phyloP scores from a whole-genome alignment of 140 eudicot species.

The Ambrosia hybrid region DNA sequence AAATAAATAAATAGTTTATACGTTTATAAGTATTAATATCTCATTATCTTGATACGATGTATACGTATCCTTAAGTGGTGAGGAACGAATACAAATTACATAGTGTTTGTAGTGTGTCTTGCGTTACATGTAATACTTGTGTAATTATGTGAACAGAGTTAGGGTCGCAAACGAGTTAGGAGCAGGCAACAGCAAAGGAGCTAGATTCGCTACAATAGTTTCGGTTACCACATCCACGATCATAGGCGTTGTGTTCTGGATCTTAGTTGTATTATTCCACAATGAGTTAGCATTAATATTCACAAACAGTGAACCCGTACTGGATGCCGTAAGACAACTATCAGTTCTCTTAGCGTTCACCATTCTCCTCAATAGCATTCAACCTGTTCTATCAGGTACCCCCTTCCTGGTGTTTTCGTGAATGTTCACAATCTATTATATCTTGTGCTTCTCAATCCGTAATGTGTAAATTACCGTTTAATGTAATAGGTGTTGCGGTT shows the following conservation, averaged over 20 bases:
- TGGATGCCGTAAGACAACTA: conserved; percentile 43
- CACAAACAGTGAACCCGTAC: conserved; percentile 45
- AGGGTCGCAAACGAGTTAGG: conserved; percentile 73
- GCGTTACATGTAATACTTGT: conserved; percentile 7
- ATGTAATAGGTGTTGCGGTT: conserved; percentile 51
- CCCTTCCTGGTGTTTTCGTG: too few species aligned
- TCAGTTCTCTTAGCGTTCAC: conserved; percentile 58
- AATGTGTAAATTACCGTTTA: neutral
- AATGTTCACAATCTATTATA: neutral
- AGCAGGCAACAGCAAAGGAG: conserved; percentile 64
- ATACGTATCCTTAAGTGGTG: too few species aligned
- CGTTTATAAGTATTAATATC: too few species aligned
- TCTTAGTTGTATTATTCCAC: conserved; percentile 47
- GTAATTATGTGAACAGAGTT: conserved; percentile 37
- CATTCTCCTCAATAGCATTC: conserved; percentile 63
- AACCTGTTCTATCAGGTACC: conserved; percentile 75
- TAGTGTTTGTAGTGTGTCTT: neutral
- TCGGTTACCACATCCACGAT: conserved; percentile 46
- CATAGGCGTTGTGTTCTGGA: conserved; percentile 52
- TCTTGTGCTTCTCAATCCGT: neutral
- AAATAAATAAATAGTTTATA: neutral
- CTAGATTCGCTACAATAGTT: conserved; percentile 57
- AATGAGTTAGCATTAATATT: conserved; percentile 45
- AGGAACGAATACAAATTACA: too few species aligned
- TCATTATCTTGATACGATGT: too few species aligned